Conservation (phyloP, 305 asterid species). For the Ajuga reptans region DNA sequence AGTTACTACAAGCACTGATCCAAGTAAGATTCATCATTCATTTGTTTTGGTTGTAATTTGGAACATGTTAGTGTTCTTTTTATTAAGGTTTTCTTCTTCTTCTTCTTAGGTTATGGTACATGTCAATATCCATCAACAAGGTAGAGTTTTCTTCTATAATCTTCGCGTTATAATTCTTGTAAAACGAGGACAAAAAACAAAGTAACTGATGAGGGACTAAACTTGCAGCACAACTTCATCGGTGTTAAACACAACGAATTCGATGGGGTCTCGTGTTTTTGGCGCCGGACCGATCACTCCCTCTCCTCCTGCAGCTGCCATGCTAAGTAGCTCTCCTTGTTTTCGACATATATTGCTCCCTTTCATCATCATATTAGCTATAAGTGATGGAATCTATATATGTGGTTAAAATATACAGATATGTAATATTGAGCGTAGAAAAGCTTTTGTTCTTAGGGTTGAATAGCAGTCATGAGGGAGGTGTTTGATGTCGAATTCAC, state of each 20-base stretch:
- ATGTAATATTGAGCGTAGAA: neutral
- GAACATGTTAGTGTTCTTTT: no score
- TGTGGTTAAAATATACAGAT: neutral
- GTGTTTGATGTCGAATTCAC: no score
- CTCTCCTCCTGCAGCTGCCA: constrained; percentile 36
- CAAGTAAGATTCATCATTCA: constrained; percentile 37
- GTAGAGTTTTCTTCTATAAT: constrained; percentile 25
- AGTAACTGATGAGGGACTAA: neutral
- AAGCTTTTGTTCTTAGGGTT: neutral
- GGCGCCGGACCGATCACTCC: constrained; percentile 67
- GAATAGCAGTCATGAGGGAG: neutral
- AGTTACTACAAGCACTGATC: constrained; percentile 64
- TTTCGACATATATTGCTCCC: constrained; percentile 16
- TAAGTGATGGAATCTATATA: neutral
- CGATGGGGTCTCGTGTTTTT: constrained; percentile 58
- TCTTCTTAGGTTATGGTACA: constrained; percentile 55
- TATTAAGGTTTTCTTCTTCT: neutral
- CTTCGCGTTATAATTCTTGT: neutral
- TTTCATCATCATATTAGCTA: constrained; percentile 17
- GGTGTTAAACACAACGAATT: constrained; percentile 55
- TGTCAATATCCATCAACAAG: constrained; percentile 65
- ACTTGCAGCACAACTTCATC: constrained; percentile 72
- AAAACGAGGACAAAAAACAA: neutral
- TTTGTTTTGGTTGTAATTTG: no score
- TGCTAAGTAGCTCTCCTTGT: neutral